Evolutionary conservation across 2,329 filamentous ascomycete genomes (phyloP).

Genomic region (Fusarium vanettenii): DNA sequence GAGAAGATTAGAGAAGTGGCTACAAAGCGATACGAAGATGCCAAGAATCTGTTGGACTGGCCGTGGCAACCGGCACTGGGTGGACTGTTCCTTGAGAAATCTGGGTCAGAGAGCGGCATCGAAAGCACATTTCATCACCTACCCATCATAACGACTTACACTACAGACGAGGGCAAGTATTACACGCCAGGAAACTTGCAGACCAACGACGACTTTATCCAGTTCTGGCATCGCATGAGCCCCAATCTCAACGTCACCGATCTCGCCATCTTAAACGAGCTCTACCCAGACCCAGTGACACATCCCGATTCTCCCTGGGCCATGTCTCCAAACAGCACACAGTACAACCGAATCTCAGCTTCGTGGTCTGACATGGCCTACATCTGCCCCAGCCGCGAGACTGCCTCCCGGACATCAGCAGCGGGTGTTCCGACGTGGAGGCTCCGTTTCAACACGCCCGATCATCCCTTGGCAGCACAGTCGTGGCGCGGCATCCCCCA

Average conservation of each 20-base stretch:
- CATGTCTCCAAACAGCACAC: conserved; percentile 3
- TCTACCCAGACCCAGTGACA: background rate
- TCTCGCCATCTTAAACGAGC: conserved; percentile 1
- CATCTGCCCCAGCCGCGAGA: conserved; percentile 9
- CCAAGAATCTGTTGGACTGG: conserved; percentile 12
- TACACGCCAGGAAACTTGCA: conserved; percentile 3
- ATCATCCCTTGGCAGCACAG: background rate
- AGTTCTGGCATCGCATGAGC: conserved; percentile 8
- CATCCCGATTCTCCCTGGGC: conserved; percentile 9
- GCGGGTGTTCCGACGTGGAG: conserved; percentile 2
- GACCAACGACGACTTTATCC: conserved; percentile 16
- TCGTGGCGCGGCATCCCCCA: conserved; percentile 7
- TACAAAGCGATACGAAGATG: background rate
- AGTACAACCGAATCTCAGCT: conserved; percentile 16
- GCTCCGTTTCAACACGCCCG: conserved; percentile 10
- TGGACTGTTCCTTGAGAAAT: background rate
- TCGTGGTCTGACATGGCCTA: conserved; percentile 19
- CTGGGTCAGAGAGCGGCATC: background rate
- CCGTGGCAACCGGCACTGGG: conserved; percentile 15
- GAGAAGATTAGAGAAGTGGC: conserved; percentile 4
- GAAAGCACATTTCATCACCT: conserved; percentile 1
- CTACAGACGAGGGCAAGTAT: conserved; percentile 9
- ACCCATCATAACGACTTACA: conserved; percentile 3
- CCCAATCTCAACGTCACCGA: conserved; percentile 8
- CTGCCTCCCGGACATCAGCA: background rate